Percentiles rank a stretch among this genome's conserved stretches.
Evolutionary conservation across 2,329 filamentous ascomycete genomes (phyloP).

Genomic region (Acrocalymma vagum): DNA sequence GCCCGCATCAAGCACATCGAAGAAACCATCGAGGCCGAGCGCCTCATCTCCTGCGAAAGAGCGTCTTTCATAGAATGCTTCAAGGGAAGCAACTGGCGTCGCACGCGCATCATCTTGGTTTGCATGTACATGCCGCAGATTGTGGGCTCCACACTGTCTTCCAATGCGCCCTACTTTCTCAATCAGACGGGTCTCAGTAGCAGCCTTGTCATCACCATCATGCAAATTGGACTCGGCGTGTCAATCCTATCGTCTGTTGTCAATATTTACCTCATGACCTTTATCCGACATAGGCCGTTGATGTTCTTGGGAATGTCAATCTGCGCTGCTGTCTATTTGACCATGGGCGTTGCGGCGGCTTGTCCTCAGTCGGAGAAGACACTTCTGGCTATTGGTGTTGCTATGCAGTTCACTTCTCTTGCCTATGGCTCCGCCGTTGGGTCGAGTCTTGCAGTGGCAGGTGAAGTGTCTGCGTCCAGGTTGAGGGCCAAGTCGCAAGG

Average conservation of each 20-base stretch:
- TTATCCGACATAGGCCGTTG: slow-evolving; percentile 1
- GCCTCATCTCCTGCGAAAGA: background rate
- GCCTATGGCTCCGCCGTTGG: slow-evolving; percentile 2
- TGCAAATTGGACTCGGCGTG: slow-evolving; percentile 1
- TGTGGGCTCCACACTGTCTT: background rate
- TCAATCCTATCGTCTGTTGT: background rate
- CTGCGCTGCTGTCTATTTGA: slow-evolving; percentile 2
- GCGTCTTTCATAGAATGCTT: slow-evolving; percentile 5
- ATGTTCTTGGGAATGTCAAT: slow-evolving; percentile 3
- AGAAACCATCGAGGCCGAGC: background rate
- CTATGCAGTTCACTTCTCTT: slow-evolving; percentile 1
- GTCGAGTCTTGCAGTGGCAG: slow-evolving; percentile 1
- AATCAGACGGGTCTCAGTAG: slow-evolving; percentile 3
- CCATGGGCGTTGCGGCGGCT: slow-evolving; percentile 3
- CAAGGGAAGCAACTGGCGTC: background rate
- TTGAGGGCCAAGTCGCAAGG: background rate
- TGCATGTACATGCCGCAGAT: slow-evolving; percentile 2
- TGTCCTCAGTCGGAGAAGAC: background rate
- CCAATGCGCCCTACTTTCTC: slow-evolving; percentile 4
- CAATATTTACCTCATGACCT: slow-evolving; percentile 4
- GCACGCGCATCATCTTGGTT: slow-evolving; percentile 1
- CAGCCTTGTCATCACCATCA: slow-evolving; percentile 1
- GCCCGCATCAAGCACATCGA: background rate
- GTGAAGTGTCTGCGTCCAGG: background rate
- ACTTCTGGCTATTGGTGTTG: slow-evolving; percentile 1